Evolutionary conservation across 148 eudicot species (phyloP).

Genomic region (Diospyros lotus): DNA sequence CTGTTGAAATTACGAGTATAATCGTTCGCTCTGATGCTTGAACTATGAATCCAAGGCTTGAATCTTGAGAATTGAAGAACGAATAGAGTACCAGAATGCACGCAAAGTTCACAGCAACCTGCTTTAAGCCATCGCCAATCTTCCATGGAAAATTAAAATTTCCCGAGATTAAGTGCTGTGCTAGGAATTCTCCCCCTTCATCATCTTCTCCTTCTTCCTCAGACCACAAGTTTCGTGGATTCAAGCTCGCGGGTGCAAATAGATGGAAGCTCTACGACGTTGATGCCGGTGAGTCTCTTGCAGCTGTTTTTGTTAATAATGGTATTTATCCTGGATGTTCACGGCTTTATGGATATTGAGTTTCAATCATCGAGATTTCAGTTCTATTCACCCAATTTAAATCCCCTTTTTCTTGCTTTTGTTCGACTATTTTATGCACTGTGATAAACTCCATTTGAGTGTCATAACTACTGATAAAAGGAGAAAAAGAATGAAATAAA

Average conservation of each 20-base stretch:
- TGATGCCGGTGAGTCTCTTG: slow-evolving; percentile 32
- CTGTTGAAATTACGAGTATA: neutral
- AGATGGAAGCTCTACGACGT: slow-evolving; percentile 41
- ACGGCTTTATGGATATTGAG: no score
- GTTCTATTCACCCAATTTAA: no score
- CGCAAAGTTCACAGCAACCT: slow-evolving; percentile 19
- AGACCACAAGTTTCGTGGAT: slow-evolving; percentile 25
- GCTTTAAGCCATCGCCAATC: slow-evolving; percentile 11
- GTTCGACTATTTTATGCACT: neutral
- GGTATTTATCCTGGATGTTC: no score
- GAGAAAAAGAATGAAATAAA: no score
- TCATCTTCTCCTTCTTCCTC: slow-evolving; percentile 21
- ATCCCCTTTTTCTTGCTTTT: neutral
- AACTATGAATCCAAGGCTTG: slow-evolving; percentile 8
- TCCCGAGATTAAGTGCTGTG: slow-evolving; percentile 26
- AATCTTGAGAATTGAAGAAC: slow-evolving; percentile 4
- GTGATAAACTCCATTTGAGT: neutral
- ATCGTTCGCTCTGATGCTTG: neutral
- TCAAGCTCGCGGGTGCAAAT: slow-evolving; percentile 26
- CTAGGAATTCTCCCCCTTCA: slow-evolving; percentile 23
- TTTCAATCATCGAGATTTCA: no score
- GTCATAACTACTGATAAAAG: no score
- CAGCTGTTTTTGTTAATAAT: neutral
- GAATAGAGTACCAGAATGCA: slow-evolving; percentile 22
- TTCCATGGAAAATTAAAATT: slow-evolving; percentile 10